Base-by-base conservation (phyloP, 1,284 basidiomycete species). In the Chalciporus piperatoides region DNA sequence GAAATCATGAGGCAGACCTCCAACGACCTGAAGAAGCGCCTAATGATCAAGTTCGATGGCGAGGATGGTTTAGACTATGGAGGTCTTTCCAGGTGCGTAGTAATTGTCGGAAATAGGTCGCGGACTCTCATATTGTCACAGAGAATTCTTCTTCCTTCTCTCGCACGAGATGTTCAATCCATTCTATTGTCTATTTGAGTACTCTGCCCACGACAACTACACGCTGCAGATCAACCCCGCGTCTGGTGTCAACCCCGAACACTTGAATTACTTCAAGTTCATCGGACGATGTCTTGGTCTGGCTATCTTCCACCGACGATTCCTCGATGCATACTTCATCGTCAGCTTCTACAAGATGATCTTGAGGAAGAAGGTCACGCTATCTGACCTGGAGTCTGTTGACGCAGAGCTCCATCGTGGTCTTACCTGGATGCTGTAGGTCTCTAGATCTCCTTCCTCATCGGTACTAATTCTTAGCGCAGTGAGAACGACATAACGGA, bases 311-410 rank as follows among this genome's bases (percentile, higher is more conserved):
- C 93, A 97, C 68, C 83, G 94, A 56, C 86, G 93, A 19, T 97
- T 97, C 83, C 74, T 97, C 56, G 93, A 97, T 61, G 93, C 93
- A 27, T 96, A 96, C 78, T 97, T 97, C 63, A 95, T 97, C 57
- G 90, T 92, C 62, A 92, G 89, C 60, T 95, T 97, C 75, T 97
- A 97, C 80, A 97, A 97, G 76, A 97, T 97, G 93, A 95, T 94
- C 49, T 64, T 94, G 61, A 90, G 86, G 74, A 94, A 94, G 77
- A 92, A 92, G 70, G 90, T 93, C 30, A 84, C 84, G 0, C 68
- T 94, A 21, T 78, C 84, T 19, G 92, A 94, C 70, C 71, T 95
- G 64, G 92, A 94, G 71, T 86, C 82, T 63, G 90, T 94, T 24
- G 92, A 94, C 71, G 86, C 82, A 5, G 90, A 92, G 67, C 76